A percentile compares a stretch with the other conserved stretches of the same genome.
Conservation (phyloP, 179 eudicot genomes). For the Silene coronaria region DNA sequence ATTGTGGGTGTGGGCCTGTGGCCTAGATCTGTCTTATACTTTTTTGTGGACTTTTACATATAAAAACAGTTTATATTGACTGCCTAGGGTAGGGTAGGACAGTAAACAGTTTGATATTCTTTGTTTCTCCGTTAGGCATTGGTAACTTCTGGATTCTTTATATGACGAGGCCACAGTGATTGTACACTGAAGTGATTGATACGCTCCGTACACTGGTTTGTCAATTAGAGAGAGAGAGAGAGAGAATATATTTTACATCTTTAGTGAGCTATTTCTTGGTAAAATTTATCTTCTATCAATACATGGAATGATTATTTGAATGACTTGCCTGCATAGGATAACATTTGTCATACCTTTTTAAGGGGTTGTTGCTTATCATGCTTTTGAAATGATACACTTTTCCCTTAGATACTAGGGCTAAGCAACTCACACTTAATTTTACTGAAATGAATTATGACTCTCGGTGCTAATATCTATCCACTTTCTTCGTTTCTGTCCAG, state of each 20-base stretch:
- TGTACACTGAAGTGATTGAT: not conserved
- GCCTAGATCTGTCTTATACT: not conserved
- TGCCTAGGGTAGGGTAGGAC: not conserved
- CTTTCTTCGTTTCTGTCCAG: conserved; percentile 34
- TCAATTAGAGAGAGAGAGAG: not conserved
- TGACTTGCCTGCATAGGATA: not conserved
- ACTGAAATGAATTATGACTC: not conserved
- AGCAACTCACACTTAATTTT: not conserved
- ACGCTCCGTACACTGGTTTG: not conserved
- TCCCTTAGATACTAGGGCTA: not conserved
- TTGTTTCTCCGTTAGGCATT: not conserved
- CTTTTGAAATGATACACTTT: not conserved
- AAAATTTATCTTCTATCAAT: not conserved
- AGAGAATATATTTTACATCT: not conserved
- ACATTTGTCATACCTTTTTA: not conserved
- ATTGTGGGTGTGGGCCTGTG: not conserved
- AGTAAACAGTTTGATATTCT: not conserved
- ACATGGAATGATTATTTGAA: not conserved
- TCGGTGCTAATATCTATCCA: not conserved
- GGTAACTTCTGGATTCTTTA: not conserved
- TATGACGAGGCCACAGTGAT: not conserved
- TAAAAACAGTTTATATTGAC: not conserved
- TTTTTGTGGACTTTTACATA: not conserved
- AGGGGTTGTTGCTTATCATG: not conserved
- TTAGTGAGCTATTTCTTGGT: not conserved